Evolutionary conservation across 331 rosid species (phyloP), one percentile per base, ranked within the genome.

Genomic region (Dryas integrifolia): DNA sequence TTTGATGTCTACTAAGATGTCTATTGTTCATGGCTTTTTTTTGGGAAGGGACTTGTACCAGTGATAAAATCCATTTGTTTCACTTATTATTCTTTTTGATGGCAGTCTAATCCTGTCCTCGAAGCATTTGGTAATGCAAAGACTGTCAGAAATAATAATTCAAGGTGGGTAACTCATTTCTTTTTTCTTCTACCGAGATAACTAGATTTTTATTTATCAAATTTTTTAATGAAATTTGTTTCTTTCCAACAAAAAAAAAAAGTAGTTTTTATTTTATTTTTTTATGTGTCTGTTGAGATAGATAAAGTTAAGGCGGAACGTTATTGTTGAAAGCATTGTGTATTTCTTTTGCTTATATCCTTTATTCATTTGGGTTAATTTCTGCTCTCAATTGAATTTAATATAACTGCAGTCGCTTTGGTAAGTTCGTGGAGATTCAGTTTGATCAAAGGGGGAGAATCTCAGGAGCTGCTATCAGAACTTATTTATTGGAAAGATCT

Each of bases 81-180:
- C 38, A 52, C 51, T 7, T 44, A 6, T 50, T 56, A 40, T 47
- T 68, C 58, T 15, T 46, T 50, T 63, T 58, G 35, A 58, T 77
- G 82, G 86, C 88, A 92, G 98, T 92, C 98, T 65, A 92, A 92
- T 77, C 98, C 98, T 71, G 96, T 92, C 81, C 88, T 92, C 9
- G 98, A 92, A 85, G 98, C 98, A 77, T 92, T 92, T 84, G 98
- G 98, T 73, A 92, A 92, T 73, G 96, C 98, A 45, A 92, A 92
- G 87, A 92, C 98, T 1, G 84, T 92, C 61, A 82, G 98, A 86
- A 92, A 92, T 75, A 92, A 92, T 70, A 92, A 92, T 79, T 92
- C 98, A 66, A 92, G 98, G 98, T 92, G 79, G n/a, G 82, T n/a
- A 77, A 21, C 64, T 66, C 58, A 58, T 52, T 83, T 16, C 45